Percentiles rank a stretch among this genome's conserved stretches.
phyloP scores from a whole-genome alignment of 2,329 filamentous ascomycete species.

The Exophiala sideris region DNA sequence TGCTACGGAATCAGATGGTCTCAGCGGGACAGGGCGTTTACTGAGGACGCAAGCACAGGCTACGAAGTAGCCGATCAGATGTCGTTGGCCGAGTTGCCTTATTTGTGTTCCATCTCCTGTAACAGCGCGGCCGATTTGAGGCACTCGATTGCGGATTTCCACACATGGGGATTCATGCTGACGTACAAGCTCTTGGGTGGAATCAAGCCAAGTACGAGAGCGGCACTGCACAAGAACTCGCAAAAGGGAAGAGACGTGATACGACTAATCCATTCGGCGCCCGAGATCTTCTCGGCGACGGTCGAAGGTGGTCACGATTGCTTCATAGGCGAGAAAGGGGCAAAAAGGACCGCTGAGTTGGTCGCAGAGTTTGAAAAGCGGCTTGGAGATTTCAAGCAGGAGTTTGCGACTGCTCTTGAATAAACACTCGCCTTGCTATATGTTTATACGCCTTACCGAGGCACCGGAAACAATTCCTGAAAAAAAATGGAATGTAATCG shows the following conservation, averaged over 20 bases:
- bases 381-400: not conserved
- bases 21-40: not conserved
- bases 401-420: not conserved
- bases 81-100: not conserved
- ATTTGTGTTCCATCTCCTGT: slow-evolving; percentile 1
- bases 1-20: slow-evolving; percentile 1
- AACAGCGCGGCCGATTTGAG: slow-evolving; percentile 1
- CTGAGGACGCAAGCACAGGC: not conserved
- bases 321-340: slow-evolving; percentile 5
- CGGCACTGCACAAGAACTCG: not conserved
- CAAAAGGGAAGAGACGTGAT: not conserved
- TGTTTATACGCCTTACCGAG: no score
- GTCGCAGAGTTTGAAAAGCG: not conserved
- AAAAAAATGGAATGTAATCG: no score
- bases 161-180: slow-evolving; percentile 6
- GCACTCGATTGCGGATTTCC: slow-evolving; percentile 1
- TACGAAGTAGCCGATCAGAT: slow-evolving; percentile 5
- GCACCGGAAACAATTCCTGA: no score
- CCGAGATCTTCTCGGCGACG: not conserved
- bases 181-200: not conserved
- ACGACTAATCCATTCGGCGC: not conserved
- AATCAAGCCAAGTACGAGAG: not conserved
- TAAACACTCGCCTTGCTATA: no score
- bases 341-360: not conserved
- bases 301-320: slow-evolving; percentile 3